Percentiles rank a stretch among this genome's conserved stretches.
phyloP scores from a whole-genome alignment of 2,329 filamentous ascomycete genomes.

The Trichophyton rubrum region DNA sequence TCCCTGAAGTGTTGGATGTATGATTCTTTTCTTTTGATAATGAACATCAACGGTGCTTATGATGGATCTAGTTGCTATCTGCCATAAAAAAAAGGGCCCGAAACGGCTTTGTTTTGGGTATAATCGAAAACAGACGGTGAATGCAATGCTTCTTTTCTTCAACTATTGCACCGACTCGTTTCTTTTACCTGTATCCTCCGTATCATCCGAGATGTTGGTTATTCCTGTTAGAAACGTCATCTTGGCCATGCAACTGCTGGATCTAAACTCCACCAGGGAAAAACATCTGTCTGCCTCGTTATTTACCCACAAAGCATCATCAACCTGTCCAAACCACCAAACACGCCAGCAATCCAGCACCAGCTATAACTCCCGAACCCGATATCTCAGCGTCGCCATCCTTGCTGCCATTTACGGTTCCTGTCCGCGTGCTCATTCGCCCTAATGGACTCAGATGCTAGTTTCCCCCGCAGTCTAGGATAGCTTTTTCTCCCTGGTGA shows the following conservation, averaged over 20 bases:
- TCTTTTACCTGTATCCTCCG: too few species aligned
- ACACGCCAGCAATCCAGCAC: background rate
- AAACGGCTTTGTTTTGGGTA: too few species aligned
- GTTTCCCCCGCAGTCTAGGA: constrained; percentile 6
- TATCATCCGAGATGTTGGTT: too few species aligned
- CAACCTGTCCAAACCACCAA: background rate
- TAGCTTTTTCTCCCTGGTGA: background rate
- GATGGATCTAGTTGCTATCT: too few species aligned
- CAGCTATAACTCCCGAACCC: background rate
- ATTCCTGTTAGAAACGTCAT: background rate
- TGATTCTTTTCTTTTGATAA: too few species aligned
- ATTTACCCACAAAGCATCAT: background rate
- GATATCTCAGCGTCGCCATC: background rate
- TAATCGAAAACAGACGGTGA: too few species aligned
- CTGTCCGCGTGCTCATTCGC: constrained; percentile 1
- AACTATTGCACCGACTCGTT: too few species aligned
- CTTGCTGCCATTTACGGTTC: background rate
- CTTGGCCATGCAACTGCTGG: background rate
- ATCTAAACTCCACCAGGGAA: background rate
- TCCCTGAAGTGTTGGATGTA: too few species aligned
- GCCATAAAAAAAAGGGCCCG: too few species aligned
- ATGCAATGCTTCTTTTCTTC: too few species aligned
- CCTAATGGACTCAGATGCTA: constrained; percentile 3
- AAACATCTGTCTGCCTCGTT: background rate
- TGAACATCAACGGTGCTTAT: too few species aligned